Percentiles rank a stretch among this genome's conserved stretches.
phyloP scores from a whole-genome alignment of 768 basidiomycete genomes.

The Mycena rosella region DNA sequence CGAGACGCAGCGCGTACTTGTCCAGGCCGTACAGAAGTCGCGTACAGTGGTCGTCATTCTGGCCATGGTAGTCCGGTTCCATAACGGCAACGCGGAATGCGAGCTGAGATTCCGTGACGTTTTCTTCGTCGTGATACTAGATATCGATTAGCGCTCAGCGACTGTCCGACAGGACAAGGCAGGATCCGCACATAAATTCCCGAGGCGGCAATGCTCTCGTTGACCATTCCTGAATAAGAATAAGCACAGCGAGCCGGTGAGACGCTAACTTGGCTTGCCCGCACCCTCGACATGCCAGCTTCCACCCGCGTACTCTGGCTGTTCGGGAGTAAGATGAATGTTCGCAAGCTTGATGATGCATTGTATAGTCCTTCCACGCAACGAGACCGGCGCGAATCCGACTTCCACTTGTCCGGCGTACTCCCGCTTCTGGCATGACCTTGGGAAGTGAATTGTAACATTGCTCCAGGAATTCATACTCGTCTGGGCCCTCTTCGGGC shows the following conservation, averaged over 20 bases:
- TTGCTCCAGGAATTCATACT: slow-evolving; percentile 21
- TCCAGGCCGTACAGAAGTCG: slow-evolving; percentile 23
- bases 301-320: slow-evolving; percentile 37
- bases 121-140: slow-evolving; percentile 38
- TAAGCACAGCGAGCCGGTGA: not conserved
- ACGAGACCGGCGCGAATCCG: slow-evolving; percentile 15
- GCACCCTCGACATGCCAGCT: slow-evolving; percentile 42
- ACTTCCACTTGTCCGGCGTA: slow-evolving; percentile 23
- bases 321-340: slow-evolving; percentile 38
- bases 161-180: not conserved
- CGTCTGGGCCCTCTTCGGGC: slow-evolving; percentile 27
- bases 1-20: slow-evolving; percentile 1
- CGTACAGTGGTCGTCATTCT: slow-evolving; percentile 36
- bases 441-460: not conserved
- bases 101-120: slow-evolving; percentile 33
- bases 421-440: slow-evolving; percentile 12
- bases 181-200: slow-evolving; percentile 37
- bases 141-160: too few relatives aligned
- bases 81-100: slow-evolving; percentile 28
- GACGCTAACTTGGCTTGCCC: not conserved
- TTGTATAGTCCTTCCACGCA: slow-evolving; percentile 33
- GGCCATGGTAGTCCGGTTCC: slow-evolving; percentile 30
- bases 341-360: slow-evolving; percentile 40
- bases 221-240: slow-evolving; percentile 36
- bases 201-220: slow-evolving; percentile 39